phyloP scores from a whole-genome alignment of 2,329 filamentous ascomycete species.

The Hymenoscyphus infarciens region DNA sequence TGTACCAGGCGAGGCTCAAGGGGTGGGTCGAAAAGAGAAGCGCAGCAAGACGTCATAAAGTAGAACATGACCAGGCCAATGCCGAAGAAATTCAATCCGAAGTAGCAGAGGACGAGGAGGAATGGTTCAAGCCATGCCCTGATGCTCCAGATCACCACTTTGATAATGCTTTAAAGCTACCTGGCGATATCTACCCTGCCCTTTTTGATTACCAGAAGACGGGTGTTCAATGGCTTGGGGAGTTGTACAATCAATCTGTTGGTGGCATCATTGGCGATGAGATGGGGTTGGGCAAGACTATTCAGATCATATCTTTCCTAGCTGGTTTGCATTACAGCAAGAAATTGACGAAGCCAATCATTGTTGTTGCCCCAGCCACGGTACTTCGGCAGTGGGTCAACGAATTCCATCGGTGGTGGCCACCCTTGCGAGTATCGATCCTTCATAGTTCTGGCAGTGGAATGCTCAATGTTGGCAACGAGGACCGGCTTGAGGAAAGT shows the following conservation, averaged over 20 bases:
- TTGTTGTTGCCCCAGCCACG: constrained; percentile 90
- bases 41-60: constrained; percentile 48
- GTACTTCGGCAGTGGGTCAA: constrained; percentile 98
- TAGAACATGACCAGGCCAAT: constrained; percentile 37
- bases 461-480: constrained; percentile 77
- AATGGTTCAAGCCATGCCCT: constrained; percentile 87
- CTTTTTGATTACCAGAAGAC: constrained; percentile 97
- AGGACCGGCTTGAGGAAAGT: constrained; percentile 53
- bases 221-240: constrained; percentile 92
- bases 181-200: constrained; percentile 88
- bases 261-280: constrained; percentile 96
- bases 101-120: constrained; percentile 41
- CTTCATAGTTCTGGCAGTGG: constrained; percentile 93
- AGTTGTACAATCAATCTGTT: constrained; percentile 83
- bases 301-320: constrained; percentile 63
- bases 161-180: constrained; percentile 70
- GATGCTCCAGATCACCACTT: constrained; percentile 73
- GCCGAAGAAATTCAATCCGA: constrained; percentile 44
- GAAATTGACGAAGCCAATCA: constrained; percentile 76
- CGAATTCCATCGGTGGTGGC: constrained; percentile 99
- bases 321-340: constrained; percentile 91
- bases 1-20: constrained; percentile 72
- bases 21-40: constrained; percentile 69
- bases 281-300: constrained; percentile 98
- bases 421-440: constrained; percentile 93